Evolutionary conservation across 2,329 filamentous ascomycete species (phyloP).

Genomic region (Fusarium gaditjirri): DNA sequence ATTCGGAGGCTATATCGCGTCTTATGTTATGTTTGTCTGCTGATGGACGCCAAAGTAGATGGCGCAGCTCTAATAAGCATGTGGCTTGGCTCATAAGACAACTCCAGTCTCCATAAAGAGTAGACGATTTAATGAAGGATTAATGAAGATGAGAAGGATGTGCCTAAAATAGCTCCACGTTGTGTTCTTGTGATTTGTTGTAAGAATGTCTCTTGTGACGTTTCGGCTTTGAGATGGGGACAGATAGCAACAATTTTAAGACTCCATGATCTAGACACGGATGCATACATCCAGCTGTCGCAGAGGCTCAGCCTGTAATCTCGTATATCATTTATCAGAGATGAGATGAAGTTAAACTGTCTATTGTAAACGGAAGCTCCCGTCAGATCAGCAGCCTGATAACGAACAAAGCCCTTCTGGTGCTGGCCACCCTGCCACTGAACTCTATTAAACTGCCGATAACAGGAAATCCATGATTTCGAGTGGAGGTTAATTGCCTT

Average conservation of each 20-base stretch:
- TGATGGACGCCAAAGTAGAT: background rate
- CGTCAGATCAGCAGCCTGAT: slow-evolving; percentile 22
- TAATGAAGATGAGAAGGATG: background rate
- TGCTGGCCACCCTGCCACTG: slow-evolving; percentile 12
- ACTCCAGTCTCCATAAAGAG: background rate
- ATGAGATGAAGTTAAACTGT: background rate
- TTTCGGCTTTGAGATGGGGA: background rate
- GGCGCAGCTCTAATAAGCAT: slow-evolving; percentile 8
- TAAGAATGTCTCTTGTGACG: background rate
- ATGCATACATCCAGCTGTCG: background rate
- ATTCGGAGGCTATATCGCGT: background rate
- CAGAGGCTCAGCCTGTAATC: background rate
- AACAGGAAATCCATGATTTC: background rate
- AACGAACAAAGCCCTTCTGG: slow-evolving; percentile 9
- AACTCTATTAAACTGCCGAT: slow-evolving; percentile 31
- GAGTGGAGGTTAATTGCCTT: slow-evolving; percentile 3
- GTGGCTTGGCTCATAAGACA: slow-evolving; percentile 12
- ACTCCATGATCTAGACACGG: background rate
- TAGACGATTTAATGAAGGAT: background rate
- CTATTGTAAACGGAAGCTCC: slow-evolving; percentile 27
- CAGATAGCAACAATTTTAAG: background rate
- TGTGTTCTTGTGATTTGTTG: background rate
- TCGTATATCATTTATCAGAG: background rate
- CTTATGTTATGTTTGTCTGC: background rate
- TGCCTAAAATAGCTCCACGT: background rate